Percentiles rank a stretch among this genome's conserved stretches.
Evolutionary conservation across 768 basidiomycete genomes (phyloP).

Genomic region (Leccinellum rugosiceps): DNA sequence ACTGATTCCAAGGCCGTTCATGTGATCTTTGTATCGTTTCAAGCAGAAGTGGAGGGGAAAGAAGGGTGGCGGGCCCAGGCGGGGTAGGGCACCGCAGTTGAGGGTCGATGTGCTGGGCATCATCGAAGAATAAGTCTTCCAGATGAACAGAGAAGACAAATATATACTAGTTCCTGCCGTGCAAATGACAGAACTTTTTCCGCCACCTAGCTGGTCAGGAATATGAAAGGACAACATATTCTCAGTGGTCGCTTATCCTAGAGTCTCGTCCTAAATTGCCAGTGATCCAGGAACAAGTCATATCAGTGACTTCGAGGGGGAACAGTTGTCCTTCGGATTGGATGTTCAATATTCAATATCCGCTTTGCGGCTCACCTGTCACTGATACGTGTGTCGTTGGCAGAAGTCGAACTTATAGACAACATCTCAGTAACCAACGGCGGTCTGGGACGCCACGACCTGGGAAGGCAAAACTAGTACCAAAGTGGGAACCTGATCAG

Average conservation of each 20-base stretch:
- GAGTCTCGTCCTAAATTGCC: conserved; percentile 28
- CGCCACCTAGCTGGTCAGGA: conserved; percentile 22
- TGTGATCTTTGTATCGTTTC: conserved; percentile 68
- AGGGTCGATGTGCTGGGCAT: conserved; percentile 56
- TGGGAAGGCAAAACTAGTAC: conserved; percentile 7
- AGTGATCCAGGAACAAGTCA: conserved; percentile 9
- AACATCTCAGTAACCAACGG: conserved; percentile 2
- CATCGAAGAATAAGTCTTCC: conserved; percentile 35
- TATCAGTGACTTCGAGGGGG: neutral
- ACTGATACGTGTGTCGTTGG: conserved; percentile 8
- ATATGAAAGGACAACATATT: conserved; percentile 19
- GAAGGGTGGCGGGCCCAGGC: conserved; percentile 44
- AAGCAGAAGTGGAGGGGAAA: conserved; percentile 66
- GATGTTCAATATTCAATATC: conserved; percentile 21
- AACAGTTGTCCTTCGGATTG: neutral
- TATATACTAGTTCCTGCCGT: conserved; percentile 23
- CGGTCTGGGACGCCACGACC: conserved; percentile 9
- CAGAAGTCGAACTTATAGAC: conserved; percentile 2
- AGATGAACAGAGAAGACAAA: conserved; percentile 15
- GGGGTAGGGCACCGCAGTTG: conserved; percentile 38
- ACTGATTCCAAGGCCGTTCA: conserved; percentile 49
- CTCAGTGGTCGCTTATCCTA: conserved; percentile 18
- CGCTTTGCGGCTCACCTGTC: conserved; percentile 20
- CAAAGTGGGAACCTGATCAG: conserved; percentile 11
- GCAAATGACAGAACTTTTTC: conserved; percentile 27